Evolutionary conservation across 192 early-diverging fungal genomes (phyloP).

Genomic region (Gamsiella multidivaricata): DNA sequence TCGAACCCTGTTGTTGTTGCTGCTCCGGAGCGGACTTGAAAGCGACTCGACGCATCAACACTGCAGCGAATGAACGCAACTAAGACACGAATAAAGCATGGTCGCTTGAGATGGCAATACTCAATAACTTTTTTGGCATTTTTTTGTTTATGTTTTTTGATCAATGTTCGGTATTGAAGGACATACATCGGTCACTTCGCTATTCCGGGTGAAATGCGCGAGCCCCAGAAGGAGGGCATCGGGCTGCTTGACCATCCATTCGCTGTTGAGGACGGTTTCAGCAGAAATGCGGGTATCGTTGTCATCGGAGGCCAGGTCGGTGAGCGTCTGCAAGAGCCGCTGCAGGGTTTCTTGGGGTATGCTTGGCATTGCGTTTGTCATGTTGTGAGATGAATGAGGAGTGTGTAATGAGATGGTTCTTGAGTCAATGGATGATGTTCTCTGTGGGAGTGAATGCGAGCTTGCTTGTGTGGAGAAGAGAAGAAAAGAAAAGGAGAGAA

Average conservation of each 20-base stretch:
- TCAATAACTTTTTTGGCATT: background rate
- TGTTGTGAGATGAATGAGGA: background rate
- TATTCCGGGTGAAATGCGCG: conserved; percentile 55
- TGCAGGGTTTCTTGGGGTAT: conserved; percentile 54
- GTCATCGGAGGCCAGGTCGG: conserved; percentile 59
- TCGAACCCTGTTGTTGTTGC: background rate
- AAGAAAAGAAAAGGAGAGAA: too few species aligned
- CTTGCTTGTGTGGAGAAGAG: too few species aligned
- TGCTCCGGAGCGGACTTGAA: conserved; percentile 50
- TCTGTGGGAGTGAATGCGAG: too few species aligned
- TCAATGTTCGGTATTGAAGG: background rate
- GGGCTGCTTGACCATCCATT: conserved; percentile 64
- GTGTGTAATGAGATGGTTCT: background rate
- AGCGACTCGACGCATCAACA: conserved; percentile 66
- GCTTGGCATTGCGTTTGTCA: conserved; percentile 3
- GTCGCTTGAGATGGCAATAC: background rate
- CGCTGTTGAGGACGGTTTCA: conserved; percentile 62
- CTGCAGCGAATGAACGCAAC: conserved; percentile 63
- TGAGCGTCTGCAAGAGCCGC: conserved; percentile 59
- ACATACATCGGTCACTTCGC: conserved; percentile 45
- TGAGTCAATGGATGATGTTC: too few species aligned
- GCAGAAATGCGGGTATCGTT: conserved; percentile 61
- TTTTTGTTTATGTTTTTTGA: background rate
- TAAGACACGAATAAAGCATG: conserved; percentile 21
- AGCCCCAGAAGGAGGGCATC: conserved; percentile 62